phyloP scores from a whole-genome alignment of 257 asterid genomes.

The Capsicum baccatum region DNA sequence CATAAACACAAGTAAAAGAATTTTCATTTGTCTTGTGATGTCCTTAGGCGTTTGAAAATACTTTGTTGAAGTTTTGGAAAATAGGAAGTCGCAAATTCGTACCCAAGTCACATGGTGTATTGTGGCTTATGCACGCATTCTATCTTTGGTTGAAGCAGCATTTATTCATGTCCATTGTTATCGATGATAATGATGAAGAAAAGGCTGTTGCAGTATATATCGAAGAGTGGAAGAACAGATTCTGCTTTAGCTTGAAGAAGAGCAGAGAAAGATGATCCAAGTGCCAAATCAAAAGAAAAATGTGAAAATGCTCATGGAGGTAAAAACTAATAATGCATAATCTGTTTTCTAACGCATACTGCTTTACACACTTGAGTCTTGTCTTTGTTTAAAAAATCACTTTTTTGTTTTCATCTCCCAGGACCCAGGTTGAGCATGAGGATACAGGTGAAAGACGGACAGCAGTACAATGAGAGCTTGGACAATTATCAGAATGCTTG shows the following conservation, averaged over 20 bases:
- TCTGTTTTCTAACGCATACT: not conserved
- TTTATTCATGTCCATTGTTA: not conserved
- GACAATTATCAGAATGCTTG: not conserved
- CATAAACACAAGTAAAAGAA: not conserved
- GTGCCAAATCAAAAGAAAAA: slow-evolving; percentile 65
- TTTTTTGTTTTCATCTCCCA: slow-evolving; percentile 36
- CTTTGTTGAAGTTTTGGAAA: too few relatives aligned
- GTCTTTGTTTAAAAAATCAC: not conserved
- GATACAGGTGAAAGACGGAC: slow-evolving; percentile 57
- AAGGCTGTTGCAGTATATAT: slow-evolving; percentile 42
- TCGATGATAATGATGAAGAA: slow-evolving; percentile 39
- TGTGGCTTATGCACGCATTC: too few relatives aligned
- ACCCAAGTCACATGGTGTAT: not conserved
- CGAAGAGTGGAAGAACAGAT: slow-evolving; percentile 50
- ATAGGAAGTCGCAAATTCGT: not conserved
- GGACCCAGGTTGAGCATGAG: slow-evolving; percentile 67
- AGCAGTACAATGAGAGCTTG: slow-evolving; percentile 45
- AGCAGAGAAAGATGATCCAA: slow-evolving; percentile 53
- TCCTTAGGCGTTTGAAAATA: not conserved
- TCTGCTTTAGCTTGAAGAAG: slow-evolving; percentile 48
- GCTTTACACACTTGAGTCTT: not conserved
- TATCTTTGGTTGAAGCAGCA: not conserved
- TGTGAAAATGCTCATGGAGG: slow-evolving; percentile 78
- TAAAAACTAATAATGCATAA: slow-evolving; percentile 34
- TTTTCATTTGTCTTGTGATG: not conserved